Conservation (phyloP, 2,329 filamentous ascomycete genomes). For the Pyricularia grisea region DNA sequence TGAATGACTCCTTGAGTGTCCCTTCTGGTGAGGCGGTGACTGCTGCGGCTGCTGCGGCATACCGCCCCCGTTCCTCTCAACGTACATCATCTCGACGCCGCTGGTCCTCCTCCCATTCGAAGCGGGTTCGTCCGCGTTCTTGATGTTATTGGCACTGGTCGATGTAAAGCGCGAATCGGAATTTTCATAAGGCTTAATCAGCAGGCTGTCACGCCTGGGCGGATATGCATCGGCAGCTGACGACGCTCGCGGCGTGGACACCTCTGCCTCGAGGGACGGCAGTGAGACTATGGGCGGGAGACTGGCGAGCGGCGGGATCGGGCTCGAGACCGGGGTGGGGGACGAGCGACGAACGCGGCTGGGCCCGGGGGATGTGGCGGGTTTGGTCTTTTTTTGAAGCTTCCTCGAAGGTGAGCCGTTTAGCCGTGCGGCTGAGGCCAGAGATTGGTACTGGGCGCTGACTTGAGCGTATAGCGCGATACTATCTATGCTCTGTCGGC, state of each 20-base stretch:
- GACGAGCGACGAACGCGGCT: constrained; percentile 12
- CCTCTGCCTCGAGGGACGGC: constrained; percentile 28
- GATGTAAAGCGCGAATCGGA: background rate
- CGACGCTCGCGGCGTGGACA: constrained; percentile 10
- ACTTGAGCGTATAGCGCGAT: constrained; percentile 20
- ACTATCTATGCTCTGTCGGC: constrained; percentile 35
- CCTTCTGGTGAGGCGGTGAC: constrained; percentile 13
- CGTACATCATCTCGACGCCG: constrained; percentile 17
- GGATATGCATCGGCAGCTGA: constrained; percentile 4
- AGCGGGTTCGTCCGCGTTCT: background rate
- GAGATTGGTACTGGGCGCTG: constrained; percentile 6
- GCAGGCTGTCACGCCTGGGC: constrained; percentile 1
- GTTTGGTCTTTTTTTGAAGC: constrained; percentile 24
- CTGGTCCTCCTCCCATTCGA: constrained; percentile 3
- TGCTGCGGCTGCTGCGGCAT: background rate
- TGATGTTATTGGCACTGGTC: background rate
- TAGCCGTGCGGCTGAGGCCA: constrained; percentile 8
- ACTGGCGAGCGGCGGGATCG: constrained; percentile 22
- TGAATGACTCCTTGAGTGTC: constrained; percentile 37
- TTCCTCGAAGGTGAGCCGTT: constrained; percentile 19
- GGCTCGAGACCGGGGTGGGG: constrained; percentile 8
- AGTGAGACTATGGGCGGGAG: constrained; percentile 31
- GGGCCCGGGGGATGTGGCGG: constrained; percentile 11
- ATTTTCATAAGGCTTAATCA: background rate
- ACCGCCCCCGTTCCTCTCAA: constrained; percentile 20